Evolutionary conservation across 2,329 filamentous ascomycete species (phyloP), one percentile per base, ranked within the genome.

Genomic region (Verticillium nubilum): DNA sequence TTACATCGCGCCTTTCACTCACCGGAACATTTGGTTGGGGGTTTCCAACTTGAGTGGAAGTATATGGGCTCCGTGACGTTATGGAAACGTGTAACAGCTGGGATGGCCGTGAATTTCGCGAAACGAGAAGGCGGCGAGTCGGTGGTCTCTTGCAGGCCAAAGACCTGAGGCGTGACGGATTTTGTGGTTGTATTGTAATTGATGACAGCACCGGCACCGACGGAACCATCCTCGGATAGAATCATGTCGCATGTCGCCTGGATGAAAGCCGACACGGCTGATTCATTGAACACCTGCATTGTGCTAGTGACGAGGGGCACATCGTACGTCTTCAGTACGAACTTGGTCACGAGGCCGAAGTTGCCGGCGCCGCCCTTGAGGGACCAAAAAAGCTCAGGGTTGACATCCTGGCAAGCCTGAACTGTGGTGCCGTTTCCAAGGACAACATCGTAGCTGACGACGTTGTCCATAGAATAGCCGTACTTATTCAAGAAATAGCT

Each of bases 11-110:
- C 2, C 10, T 2, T 3, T 28, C 10, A 47, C 63, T 50, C 65
- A 73, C 69, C 73, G 66, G 61, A 74, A 72, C 69, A 73, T 69
- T 52, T 74, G 71, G 54, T 71, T 70, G 0, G 72, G 73, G 1
- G 67, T 66, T 4, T 70, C 69, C 10, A 71, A 59, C 5, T 52
- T 35, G 1, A 47, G 17, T 72, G 69, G 67, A 67, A 74, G 10
- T 66, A 58, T 9, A 64, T 61, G 2, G 68, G 67, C 0, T 64
- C 66, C 2, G 66, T 68, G 15, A 76, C 68, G 54, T 68, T 70
- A 58, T 73, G 64, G 3, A 68, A 5, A 5, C 58, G 58, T 5
- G n/a, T 57, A 2, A 42, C 35, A 9, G 58, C 58, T 4, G 71
- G 68, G 29, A 74, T 70, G 10, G 60, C 64, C 12, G 69, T 68